Evolutionary conservation across 129 eudicot genomes (phyloP), one percentile per base, ranked within the genome.

Genomic region (Mikania micrantha): DNA sequence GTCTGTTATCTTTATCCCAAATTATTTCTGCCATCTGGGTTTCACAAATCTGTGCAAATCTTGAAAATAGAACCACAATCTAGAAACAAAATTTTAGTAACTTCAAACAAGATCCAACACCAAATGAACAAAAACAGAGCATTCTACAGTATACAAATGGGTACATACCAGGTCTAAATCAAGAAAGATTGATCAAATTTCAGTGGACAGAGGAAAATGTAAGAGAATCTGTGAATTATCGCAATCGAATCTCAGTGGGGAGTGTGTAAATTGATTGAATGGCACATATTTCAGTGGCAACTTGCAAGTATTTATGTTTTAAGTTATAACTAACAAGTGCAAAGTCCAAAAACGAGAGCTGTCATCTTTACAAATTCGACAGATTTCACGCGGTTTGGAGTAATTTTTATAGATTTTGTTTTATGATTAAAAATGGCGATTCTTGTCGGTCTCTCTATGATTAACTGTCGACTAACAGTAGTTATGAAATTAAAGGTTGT

Each of bases 341-440:
- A 29, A 50, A 71, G 13, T 0, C 39, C 52, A 53, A 12, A 64
- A 64, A 61, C 16, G 16, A 57, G 74, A 59, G 76, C 58, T 76
- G 80, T 63, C 78, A 79, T 31, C 66, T 67, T 42, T 67, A 57
- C 48, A 25, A 34, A 73, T 41, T 38, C 48, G 83, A 80, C 85
- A 81, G 53, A 73, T 42, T 80, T 78, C 73, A 86, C 93, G 88
- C 88, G 93, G 73, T 83, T 77, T 53, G 61, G 40, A 50, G 71
- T 70, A 40, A 70, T n/a, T n/a, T n/a, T 61, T 40, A 77, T 69
- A 69, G 66, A 61, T 38, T 61, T 78, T 27, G 63, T 66, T 66
- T 71, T 24, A 71, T 78, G 4, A 78, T 78, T 71, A 39, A 78
- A 57, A 61, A 24, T n/a, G 19, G 52, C 29, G 4, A 67, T 44